phyloP scores from a whole-genome alignment of 805 yeast genomes.

The Yamadazyma nakazawae region DNA sequence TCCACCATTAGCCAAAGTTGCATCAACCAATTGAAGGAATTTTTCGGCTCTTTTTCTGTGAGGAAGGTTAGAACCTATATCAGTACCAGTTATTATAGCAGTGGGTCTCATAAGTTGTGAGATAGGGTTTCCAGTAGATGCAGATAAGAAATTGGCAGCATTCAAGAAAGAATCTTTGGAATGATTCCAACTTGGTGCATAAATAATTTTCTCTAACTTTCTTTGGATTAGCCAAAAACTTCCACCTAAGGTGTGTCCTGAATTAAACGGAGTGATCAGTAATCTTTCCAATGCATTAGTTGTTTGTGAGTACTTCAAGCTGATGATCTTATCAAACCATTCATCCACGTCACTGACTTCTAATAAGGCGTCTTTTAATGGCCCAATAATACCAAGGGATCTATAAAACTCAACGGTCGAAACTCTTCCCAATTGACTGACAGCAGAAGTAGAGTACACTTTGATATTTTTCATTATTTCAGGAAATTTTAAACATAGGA shows the following conservation, averaged over 20 bases:
- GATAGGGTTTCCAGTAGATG: constrained; percentile 54
- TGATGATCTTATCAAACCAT: constrained; percentile 65
- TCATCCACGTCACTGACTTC: constrained; percentile 76
- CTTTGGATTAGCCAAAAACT: constrained; percentile 78
- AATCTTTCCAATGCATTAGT: constrained; percentile 59
- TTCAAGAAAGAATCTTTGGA: constrained; percentile 81
- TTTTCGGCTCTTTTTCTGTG: constrained; percentile 62
- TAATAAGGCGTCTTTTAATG: constrained; percentile 51
- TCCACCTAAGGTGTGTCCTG: constrained; percentile 95
- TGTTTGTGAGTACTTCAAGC: constrained; percentile 79
- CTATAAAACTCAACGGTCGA: constrained; percentile 82
- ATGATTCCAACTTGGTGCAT: constrained; percentile 95
- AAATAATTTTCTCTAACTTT: constrained; percentile 74
- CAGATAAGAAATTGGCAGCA: constrained; percentile 28
- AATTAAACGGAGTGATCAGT: constrained; percentile 74
- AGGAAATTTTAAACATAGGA: constrained; percentile 57
- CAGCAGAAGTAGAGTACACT: constrained; percentile 87
- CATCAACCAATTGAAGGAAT: constrained; percentile 59
- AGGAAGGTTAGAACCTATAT: constrained; percentile 60
- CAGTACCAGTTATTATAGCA: constrained; percentile 72
- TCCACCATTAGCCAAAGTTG: constrained; percentile 70
- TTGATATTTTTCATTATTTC: constrained; percentile 59
- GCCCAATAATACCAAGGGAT: constrained; percentile 71
- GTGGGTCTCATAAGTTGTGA: constrained; percentile 73
- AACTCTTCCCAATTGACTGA: constrained; percentile 78